Percentiles rank a stretch among this genome's conserved stretches.
Conservation (phyloP, 2,329 filamentous ascomycete species). For the Fusarium verrucosum region DNA sequence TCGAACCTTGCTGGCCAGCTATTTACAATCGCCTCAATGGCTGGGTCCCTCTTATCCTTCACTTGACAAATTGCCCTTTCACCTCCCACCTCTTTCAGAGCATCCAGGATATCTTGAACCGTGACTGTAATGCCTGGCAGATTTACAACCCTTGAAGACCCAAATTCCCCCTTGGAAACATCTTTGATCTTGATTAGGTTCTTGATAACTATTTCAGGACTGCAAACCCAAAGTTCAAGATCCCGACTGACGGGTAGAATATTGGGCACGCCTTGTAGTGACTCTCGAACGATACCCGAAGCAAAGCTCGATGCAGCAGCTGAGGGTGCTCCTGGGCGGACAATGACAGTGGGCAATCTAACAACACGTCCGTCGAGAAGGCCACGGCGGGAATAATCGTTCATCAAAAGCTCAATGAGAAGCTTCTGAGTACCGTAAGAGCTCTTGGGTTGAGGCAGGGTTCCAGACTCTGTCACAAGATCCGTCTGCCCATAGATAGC, state of each 20-base stretch:
- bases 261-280: conserved; percentile 56
- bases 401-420: conserved; percentile 60
- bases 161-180: conserved; percentile 53
- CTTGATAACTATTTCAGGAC: conserved; percentile 58
- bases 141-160: conserved; percentile 56
- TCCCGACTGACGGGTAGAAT: conserved; percentile 57
- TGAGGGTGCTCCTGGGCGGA: conserved; percentile 68
- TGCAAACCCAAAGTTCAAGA: conserved; percentile 62
- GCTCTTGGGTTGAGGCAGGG: conserved; percentile 58
- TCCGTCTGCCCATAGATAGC: conserved; percentile 63
- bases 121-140: conserved; percentile 62
- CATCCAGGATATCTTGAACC: conserved; percentile 62
- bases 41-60: conserved; percentile 57
- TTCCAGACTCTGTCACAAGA: conserved; percentile 29
- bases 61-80: conserved; percentile 55
- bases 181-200: conserved; percentile 58
- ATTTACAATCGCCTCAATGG: conserved; percentile 59
- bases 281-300: conserved; percentile 69
- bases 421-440: conserved; percentile 71
- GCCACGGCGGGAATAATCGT: conserved; percentile 56
- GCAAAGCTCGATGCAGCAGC: conserved; percentile 69
- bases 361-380: conserved; percentile 66
- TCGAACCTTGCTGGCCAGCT: conserved; percentile 64
- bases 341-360: conserved; percentile 68
- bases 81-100: conserved; percentile 58